phyloP scores from a whole-genome alignment of 192 early-diverging fungal species.

The Coemansia sp. region DNA sequence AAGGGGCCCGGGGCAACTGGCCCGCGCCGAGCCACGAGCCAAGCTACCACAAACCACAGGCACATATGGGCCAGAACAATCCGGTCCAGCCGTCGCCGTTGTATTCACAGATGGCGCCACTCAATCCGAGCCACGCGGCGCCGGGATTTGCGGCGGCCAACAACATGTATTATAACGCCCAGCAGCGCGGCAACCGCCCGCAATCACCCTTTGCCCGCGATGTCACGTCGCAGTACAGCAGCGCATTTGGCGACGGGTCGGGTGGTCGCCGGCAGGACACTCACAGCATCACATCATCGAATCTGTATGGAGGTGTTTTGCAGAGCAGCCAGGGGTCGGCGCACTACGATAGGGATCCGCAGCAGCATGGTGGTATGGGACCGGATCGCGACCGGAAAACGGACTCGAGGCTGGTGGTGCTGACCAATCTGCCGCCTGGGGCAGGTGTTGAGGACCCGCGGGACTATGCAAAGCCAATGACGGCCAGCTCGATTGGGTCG shows the following conservation, averaged over 20 bases:
- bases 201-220: not conserved
- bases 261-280: not conserved
- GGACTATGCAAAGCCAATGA: constrained; percentile 4
- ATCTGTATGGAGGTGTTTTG: too few relatives aligned
- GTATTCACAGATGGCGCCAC: too few relatives aligned
- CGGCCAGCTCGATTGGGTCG: constrained; percentile 19
- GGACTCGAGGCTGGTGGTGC: not conserved
- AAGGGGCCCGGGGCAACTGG: not conserved
- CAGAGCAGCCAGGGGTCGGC: too few relatives aligned
- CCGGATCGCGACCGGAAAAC: not conserved
- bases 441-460: constrained; percentile 1
- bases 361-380: too few relatives aligned
- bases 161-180: not conserved
- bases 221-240: constrained; percentile 4
- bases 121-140: too few relatives aligned
- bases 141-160: too few relatives aligned
- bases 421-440: constrained; percentile 10
- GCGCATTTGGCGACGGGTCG: constrained; percentile 6
- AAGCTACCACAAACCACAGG: constrained; percentile 1
- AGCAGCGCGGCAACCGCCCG: not conserved
- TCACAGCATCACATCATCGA: constrained; percentile 5
- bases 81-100: too few relatives aligned
- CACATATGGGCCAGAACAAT: too few relatives aligned
- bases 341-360: too few relatives aligned
- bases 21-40: constrained; percentile 3